A percentile compares a stretch with the other conserved stretches of the same genome.
phyloP scores from a whole-genome alignment of 495 filamentous ascomycete genomes.

The Astrothelium subdiscretum region DNA sequence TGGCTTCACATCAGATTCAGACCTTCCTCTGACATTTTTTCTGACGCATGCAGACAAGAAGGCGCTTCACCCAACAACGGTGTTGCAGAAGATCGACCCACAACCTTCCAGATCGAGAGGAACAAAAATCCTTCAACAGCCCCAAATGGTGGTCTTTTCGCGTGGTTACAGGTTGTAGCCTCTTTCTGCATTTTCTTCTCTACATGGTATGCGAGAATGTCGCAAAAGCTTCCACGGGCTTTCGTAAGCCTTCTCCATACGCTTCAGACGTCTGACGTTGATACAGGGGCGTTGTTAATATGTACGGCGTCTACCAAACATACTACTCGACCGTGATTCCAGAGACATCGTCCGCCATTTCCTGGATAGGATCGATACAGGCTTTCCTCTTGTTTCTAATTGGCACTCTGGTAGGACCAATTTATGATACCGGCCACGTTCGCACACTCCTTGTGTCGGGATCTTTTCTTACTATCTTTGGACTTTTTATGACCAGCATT shows the following conservation, averaged over 20 bases:
- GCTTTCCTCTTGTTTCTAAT: conserved; percentile 17
- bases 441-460: conserved; percentile 13
- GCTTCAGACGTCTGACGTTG: conserved; percentile 25
- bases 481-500: conserved; percentile 28
- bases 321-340: conserved; percentile 18
- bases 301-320: conserved; percentile 20
- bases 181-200: conserved; percentile 56
- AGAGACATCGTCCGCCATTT: conserved; percentile 10
- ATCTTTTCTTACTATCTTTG: conserved; percentile 26
- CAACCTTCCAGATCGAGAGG: no score
- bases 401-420: conserved; percentile 38
- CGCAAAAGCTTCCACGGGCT: no score
- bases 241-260: no score
- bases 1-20: no score
- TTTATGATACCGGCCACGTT: conserved; percentile 18
- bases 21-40: no score
- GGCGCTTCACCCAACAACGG: no score
- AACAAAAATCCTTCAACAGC: not conserved
- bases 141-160: conserved; percentile 50
- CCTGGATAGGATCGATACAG: conserved; percentile 23
- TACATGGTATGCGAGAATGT: conserved; percentile 46
- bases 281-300: conserved; percentile 12
- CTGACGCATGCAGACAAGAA: no score
- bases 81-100: no score
- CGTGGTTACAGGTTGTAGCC: conserved; percentile 55